Base-by-base conservation (phyloP, 441 rosid genomes). In the Populus hybrid region DNA sequence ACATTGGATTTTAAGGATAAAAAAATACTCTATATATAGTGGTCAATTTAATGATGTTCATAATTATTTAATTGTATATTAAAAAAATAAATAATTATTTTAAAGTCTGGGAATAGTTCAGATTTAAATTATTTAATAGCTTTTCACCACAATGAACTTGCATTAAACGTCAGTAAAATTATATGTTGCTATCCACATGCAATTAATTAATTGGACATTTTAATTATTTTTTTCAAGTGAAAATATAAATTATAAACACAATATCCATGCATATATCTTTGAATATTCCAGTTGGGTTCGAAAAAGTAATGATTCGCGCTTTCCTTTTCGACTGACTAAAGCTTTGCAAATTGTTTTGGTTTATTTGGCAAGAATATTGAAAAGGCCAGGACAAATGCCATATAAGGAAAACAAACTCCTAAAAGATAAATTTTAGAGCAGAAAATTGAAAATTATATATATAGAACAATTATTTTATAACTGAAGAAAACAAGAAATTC, bases 331-430 rank as follows among this genome's bases (percentile, higher is more conserved):
- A 63, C 66, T 63, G 66, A 4, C 14, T 9, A 63, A 61, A 63
- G 28, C 69, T 61, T 32, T 57, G 34, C 65, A 73, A 2, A 65
- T 57, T 79, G 77, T 82, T 81, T 77, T 68, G 72, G 78, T 80
- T 72, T 24, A 70, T 74, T 73, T 73, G 76, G 83, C 46, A 75
- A 77, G 63, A 77, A 79, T 63, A 79, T 21, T 74, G 76, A 78
- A 67, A 40, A 42, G 70, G 30, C 3, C 2, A 36, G 21, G n/a
- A 40, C 61, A 69, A 61, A 42, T 69, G 70, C 81, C 72, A 24
- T 23, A 78, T 10, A 65, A 64, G 66, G 73, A 71, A 85, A 80
- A n/a, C 65, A 64, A 72, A 65, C 35, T 50, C 30, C 38, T 1
- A n/a, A 46, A 30, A 66, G 20, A 21, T 21, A 72, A 23, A 40